Evolutionary conservation across 106 monocot genomes (phyloP).

Genomic region (Dioscorea alata): DNA sequence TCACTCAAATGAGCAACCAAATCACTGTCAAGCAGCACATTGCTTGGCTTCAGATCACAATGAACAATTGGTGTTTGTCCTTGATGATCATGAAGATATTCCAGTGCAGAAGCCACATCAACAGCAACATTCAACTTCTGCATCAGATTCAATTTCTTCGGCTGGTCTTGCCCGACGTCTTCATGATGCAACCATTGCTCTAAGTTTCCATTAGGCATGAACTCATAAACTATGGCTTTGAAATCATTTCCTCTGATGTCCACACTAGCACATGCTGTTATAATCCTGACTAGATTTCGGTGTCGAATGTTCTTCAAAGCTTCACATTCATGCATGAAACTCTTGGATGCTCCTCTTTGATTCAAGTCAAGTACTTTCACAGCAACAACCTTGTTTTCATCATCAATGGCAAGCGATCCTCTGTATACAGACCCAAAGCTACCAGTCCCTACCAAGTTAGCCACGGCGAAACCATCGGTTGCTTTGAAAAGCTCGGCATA

Average conservation of each 20-base stretch:
- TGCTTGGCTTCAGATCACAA: slow-evolving; percentile 5
- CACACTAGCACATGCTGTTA: not conserved
- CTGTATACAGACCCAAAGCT: slow-evolving; percentile 1
- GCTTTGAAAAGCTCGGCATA: not conserved
- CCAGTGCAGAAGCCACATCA: not conserved
- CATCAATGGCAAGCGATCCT: not conserved
- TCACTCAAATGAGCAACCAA: not conserved
- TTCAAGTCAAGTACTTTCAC: not conserved
- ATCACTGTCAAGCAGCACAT: not conserved
- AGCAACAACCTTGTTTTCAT: not conserved
- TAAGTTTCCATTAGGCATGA: not conserved
- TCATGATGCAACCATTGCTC: not conserved
- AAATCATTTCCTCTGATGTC: slow-evolving; percentile 1
- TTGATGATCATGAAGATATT: not conserved
- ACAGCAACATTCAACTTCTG: not conserved
- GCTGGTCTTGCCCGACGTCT: not conserved
- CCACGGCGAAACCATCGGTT: slow-evolving; percentile 1
- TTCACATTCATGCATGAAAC: slow-evolving; percentile 1
- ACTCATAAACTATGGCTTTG: not conserved
- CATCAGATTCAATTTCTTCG: not conserved
- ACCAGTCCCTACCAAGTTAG: not conserved
- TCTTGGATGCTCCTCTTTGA: not conserved
- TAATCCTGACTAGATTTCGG: not conserved
- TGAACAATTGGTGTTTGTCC: not conserved
- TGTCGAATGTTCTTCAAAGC: not conserved